Percentiles rank a stretch among this genome's conserved stretches.
Evolutionary conservation across 2,329 filamentous ascomycete species (phyloP).

Genomic region (Penicillium nordicum): DNA sequence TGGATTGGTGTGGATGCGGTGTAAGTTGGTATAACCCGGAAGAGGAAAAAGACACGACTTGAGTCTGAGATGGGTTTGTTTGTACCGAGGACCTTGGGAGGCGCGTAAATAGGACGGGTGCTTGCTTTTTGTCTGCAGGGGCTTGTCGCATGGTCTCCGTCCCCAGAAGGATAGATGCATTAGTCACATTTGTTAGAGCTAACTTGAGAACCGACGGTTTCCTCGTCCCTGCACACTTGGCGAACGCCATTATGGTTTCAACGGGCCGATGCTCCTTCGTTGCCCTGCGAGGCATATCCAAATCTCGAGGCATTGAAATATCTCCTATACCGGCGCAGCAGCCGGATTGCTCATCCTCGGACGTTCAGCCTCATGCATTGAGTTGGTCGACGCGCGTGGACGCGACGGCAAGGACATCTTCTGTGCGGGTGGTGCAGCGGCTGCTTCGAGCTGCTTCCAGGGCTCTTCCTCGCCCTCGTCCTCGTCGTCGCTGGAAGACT

Average conservation of each 20-base stretch:
- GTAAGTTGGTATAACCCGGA: neutral
- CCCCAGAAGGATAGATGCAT: neutral
- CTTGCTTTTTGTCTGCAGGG: slow-evolving; percentile 1
- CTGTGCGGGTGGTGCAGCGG: slow-evolving; percentile 15
- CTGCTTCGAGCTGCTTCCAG: slow-evolving; percentile 33
- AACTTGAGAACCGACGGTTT: neutral
- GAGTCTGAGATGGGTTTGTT: neutral
- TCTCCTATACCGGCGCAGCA: slow-evolving; percentile 10
- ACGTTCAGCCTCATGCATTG: slow-evolving; percentile 11
- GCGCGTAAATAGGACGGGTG: neutral
- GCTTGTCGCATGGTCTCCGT: neutral
- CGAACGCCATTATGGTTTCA: neutral
- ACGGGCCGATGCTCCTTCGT: neutral
- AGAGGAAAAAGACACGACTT: neutral
- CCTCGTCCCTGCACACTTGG: neutral
- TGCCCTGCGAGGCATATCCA: neutral
- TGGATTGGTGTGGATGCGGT: neutral
- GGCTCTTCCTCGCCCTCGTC: slow-evolving; percentile 31
- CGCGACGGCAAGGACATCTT: slow-evolving; percentile 18
- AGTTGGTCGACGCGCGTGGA: slow-evolving; percentile 14
- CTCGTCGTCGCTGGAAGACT: slow-evolving; percentile 38
- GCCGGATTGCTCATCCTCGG: slow-evolving; percentile 1
- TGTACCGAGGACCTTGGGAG: neutral
- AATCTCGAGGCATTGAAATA: neutral
- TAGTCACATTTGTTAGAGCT: neutral